Conservation (phyloP, 1,139 yeast species). For the Kurtzmaniella quercitrusa region DNA sequence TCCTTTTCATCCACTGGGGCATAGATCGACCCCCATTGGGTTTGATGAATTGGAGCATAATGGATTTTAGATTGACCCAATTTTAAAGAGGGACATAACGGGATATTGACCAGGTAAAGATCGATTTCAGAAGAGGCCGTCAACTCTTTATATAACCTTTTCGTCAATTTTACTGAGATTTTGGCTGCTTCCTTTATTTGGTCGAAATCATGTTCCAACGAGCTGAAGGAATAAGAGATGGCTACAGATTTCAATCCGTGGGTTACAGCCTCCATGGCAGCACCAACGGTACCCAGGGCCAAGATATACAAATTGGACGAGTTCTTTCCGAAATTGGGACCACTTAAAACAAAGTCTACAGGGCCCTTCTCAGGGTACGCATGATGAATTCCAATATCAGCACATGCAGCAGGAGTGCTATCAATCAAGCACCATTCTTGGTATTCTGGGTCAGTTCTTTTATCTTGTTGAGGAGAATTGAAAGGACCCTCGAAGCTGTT, state of each 20-base stretch:
- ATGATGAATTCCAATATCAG: constrained; percentile 85
- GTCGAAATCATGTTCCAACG: constrained; percentile 47
- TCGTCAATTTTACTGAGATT: constrained; percentile 59
- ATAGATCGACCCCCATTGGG: constrained; percentile 69
- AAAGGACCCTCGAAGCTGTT: constrained; percentile 71
- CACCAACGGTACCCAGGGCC: constrained; percentile 96
- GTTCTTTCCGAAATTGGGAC: constrained; percentile 94
- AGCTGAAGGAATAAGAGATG: constrained; percentile 72
- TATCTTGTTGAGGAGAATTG: constrained; percentile 34
- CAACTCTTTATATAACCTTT: constrained; percentile 59
- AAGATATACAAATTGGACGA: constrained; percentile 86
- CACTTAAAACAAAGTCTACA: constrained; percentile 83
- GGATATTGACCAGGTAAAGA: constrained; percentile 79
- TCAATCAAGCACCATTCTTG: constrained; percentile 85
- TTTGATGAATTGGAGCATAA: constrained; percentile 74
- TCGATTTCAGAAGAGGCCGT: constrained; percentile 46
- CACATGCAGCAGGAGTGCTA: constrained; percentile 95
- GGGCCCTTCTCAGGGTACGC: constrained; percentile 50
- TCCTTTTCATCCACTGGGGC: constrained; percentile 18
- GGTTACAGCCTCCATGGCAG: constrained; percentile 91
- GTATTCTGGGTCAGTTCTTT: constrained; percentile 25
- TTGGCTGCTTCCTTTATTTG: constrained; percentile 64
- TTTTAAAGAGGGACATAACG: constrained; percentile 52
- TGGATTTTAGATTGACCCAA: constrained; percentile 53
- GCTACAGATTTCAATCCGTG: constrained; percentile 77